phyloP scores from a whole-genome alignment of 495 filamentous ascomycete species.

The Podospora tetraspora region DNA sequence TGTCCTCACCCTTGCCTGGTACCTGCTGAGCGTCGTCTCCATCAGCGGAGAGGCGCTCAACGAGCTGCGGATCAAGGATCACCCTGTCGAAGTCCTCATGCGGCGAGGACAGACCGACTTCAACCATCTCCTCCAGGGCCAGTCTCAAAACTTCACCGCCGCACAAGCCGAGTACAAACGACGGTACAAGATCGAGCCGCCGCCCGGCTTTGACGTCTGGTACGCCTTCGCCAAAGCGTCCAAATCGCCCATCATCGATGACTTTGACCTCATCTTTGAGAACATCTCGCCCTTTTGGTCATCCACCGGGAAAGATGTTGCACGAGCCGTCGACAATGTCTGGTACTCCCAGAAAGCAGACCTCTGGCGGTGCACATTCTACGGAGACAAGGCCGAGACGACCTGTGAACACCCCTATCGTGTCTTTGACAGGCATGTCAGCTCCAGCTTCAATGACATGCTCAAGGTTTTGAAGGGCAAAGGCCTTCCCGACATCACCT shows the following conservation, averaged over 20 bases:
- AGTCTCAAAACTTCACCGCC: conserved; percentile 41
- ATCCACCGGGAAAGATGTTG: conserved; percentile 25
- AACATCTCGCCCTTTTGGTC: conserved; percentile 27
- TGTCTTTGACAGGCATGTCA: conserved; percentile 23
- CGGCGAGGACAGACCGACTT: conserved; percentile 38
- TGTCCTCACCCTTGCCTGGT: conserved; percentile 19
- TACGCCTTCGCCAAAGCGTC: conserved; percentile 56
- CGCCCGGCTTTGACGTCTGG: conserved; percentile 58
- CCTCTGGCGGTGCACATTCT: conserved; percentile 27
- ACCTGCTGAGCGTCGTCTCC: conserved; percentile 14
- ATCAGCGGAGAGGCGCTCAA: conserved; percentile 9
- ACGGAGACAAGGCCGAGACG: conserved; percentile 16
- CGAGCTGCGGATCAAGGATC: conserved; percentile 10
- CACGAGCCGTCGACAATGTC: conserved; percentile 9
- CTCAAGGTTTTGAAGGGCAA: conserved; percentile 51
- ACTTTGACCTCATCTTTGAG: conserved; percentile 52
- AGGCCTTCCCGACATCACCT: conserved; percentile 64
- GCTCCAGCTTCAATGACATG: conserved; percentile 38
- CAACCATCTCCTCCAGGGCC: conserved; percentile 30
- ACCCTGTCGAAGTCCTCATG: conserved; percentile 47
- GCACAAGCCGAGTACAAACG: conserved; percentile 49
- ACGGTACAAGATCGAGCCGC: conserved; percentile 50
- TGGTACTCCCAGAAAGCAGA: conserved; percentile 14
- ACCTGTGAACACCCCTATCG: conserved; percentile 23
- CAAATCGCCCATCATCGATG: conserved; percentile 61